Evolutionary conservation across 352 stramenopile genomes (phyloP).

Genomic region (Globisporangium camurandrum): DNA sequence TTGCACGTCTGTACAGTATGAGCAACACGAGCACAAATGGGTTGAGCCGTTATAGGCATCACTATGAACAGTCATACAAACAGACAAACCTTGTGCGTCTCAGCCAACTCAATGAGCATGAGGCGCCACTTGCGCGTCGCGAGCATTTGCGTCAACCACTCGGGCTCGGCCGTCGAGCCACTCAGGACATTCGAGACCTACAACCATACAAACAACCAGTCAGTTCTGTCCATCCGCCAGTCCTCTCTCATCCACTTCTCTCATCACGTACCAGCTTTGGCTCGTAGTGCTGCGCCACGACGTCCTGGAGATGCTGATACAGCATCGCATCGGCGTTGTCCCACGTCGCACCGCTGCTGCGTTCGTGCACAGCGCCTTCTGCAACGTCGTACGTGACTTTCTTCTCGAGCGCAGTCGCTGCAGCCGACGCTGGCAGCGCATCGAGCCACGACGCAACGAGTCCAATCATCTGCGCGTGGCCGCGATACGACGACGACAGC

Average conservation of each 20-base stretch:
- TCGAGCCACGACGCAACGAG: constrained; percentile 82
- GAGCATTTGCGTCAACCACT: constrained; percentile 84
- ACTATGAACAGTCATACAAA: constrained; percentile 1
- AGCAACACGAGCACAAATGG: neutral
- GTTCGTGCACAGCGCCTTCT: constrained; percentile 43
- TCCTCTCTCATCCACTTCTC: neutral
- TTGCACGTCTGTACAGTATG: constrained; percentile 83
- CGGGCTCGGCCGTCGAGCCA: constrained; percentile 58
- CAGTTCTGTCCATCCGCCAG: neutral
- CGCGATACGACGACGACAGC: constrained; percentile 79
- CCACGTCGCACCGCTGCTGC: constrained; percentile 65
- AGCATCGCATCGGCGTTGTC: constrained; percentile 70
- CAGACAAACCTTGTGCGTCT: constrained; percentile 68
- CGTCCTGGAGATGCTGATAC: constrained; percentile 66
- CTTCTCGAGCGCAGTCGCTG: constrained; percentile 52
- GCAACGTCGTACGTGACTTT: constrained; percentile 72
- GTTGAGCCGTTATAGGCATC: neutral
- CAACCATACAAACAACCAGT: neutral
- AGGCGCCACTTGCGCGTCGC: constrained; percentile 70
- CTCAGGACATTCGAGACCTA: constrained; percentile 82
- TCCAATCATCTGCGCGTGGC: constrained; percentile 82
- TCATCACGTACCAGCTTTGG: constrained; percentile 44
- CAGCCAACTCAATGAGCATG: constrained; percentile 81
- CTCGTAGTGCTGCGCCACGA: constrained; percentile 79
- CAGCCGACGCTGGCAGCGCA: constrained; percentile 45